These are phyloP conservation scores for Lentinula novae-zelandiae DNA, from an alignment of 1,284 basidiomycete species.

Conservation along the genomic window DNA sequence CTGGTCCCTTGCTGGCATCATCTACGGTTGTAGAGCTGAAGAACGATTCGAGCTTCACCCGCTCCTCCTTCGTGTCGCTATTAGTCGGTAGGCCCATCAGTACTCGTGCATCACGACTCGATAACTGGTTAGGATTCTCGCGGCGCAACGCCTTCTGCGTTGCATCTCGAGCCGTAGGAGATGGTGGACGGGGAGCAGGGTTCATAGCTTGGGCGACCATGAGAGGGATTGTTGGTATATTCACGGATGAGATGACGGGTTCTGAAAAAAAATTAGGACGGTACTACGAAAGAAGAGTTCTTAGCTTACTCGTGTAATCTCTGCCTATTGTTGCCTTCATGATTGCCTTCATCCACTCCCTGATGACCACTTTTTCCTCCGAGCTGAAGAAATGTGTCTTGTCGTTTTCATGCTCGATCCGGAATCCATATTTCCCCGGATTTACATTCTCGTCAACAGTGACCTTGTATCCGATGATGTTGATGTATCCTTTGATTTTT, in stretches of 20 bases:
- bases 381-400: slow-evolving; percentile 91
- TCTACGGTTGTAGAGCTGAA: slow-evolving; percentile 32
- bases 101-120: slow-evolving; percentile 80
- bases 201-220: slow-evolving; percentile 95
- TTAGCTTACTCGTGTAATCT: slow-evolving; percentile 77
- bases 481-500: slow-evolving; percentile 94
- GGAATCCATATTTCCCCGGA: slow-evolving; percentile 93
- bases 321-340: slow-evolving; percentile 98
- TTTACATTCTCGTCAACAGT: slow-evolving; percentile 90
- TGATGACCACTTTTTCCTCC: slow-evolving; percentile 78
- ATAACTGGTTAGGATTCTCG: slow-evolving; percentile 89
- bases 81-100: slow-evolving; percentile 59
- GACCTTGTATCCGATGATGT: slow-evolving; percentile 91
- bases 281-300: not conserved
- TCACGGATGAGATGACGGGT: slow-evolving; percentile 94
- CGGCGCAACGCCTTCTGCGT: slow-evolving; percentile 86
- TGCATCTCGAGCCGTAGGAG: slow-evolving; percentile 83
- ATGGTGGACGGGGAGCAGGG: slow-evolving; percentile 91
- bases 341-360: slow-evolving; percentile 99
- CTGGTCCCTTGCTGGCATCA: slow-evolving; percentile 17
- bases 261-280: slow-evolving; percentile 39
- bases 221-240: slow-evolving; percentile 95
- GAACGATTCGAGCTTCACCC: slow-evolving; percentile 49
- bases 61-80: slow-evolving; percentile 39
- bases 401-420: slow-evolving; percentile 87